Evolutionary conservation across 1,139 yeast genomes (phyloP), one percentile per base, ranked within the genome.

Genomic region (Wickerhamomyces sp.): DNA sequence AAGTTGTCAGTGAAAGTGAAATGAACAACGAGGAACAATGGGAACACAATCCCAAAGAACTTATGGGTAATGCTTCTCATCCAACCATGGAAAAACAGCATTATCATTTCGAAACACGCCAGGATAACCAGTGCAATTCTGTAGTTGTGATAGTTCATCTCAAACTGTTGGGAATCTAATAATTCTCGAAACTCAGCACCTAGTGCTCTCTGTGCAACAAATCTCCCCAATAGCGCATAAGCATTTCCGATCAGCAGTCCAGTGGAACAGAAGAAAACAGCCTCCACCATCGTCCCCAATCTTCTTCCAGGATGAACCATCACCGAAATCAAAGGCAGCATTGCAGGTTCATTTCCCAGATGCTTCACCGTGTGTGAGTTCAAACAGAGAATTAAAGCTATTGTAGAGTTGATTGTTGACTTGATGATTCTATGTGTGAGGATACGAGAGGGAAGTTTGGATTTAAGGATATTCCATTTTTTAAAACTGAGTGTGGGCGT

Each of bases 231-330:
- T 2, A 66, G 38, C 1, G 68, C 54, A 39, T 64, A 70, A 0
- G 66, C 68, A 15, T 67, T 46, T 1, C 74, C 75, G n/a, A 66
- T 31, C 2, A 61, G 49, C 16, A 68, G 39, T 1, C 74, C 75
- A 2, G 64, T 54, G 2, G 57, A 44, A 41, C 70, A 66, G 32
- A 65, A 54, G 4, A 62, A 49, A 6, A 60, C 58, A 16, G 65
- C 61, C 41, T 70, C 72, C 22, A 70, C 56, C 52, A 69, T 68
- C 10, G 70, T 64, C 22, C 75, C 71, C 1, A 67, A 56, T 30
- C 76, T 56, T 39, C 73, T 57, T 0, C 74, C 75, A 2, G 74
- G 74, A 45, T 69, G 72, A 22, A 66, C 64, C 45, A 66, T 66
- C 13, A 68, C 73, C 2, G 72, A 61, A 3, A 67, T 58, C 28